Conservation (phyloP, 768 basidiomycete genomes). For the Coprinopsis cinerea region DNA sequence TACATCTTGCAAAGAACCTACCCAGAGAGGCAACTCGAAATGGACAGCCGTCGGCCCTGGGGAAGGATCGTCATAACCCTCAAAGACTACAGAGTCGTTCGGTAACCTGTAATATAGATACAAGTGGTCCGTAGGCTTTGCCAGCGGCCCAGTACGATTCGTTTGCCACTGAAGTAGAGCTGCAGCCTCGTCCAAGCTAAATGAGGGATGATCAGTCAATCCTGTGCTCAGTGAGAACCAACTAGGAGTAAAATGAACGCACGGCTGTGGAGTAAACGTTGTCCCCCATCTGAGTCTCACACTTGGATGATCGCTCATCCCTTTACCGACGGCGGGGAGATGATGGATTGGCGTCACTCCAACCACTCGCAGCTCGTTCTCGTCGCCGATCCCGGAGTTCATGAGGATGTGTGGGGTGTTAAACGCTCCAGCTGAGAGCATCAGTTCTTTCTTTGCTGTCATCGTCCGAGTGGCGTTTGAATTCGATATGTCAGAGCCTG, state of each 20-base stretch:
- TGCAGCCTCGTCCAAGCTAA: background rate
- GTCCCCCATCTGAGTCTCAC: background rate
- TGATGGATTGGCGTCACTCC: background rate
- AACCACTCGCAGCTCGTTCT: background rate
- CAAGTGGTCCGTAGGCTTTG: background rate
- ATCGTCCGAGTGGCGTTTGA: slow-evolving; percentile 7
- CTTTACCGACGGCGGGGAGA: background rate
- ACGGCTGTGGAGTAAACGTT: background rate
- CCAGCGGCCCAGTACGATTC: background rate
- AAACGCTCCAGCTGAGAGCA: background rate
- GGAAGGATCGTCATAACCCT: background rate
- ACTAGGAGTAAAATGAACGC: background rate
- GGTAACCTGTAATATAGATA: background rate
- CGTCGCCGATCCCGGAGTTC: background rate
- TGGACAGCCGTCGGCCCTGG: slow-evolving; percentile 17
- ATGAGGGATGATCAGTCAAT: no score
- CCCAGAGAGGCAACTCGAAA: slow-evolving; percentile 27
- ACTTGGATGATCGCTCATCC: background rate
- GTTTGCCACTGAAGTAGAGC: background rate
- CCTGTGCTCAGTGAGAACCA: background rate
- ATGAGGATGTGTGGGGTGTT: background rate
- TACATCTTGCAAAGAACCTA: no score
- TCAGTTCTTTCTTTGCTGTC: background rate
- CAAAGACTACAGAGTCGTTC: background rate
- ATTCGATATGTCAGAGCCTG: no score